A percentile compares a stretch with the other conserved stretches of the same genome.
Evolutionary conservation across 139 green algal species (phyloP).

Genomic region (Limnomonas spitsbergensis): DNA sequence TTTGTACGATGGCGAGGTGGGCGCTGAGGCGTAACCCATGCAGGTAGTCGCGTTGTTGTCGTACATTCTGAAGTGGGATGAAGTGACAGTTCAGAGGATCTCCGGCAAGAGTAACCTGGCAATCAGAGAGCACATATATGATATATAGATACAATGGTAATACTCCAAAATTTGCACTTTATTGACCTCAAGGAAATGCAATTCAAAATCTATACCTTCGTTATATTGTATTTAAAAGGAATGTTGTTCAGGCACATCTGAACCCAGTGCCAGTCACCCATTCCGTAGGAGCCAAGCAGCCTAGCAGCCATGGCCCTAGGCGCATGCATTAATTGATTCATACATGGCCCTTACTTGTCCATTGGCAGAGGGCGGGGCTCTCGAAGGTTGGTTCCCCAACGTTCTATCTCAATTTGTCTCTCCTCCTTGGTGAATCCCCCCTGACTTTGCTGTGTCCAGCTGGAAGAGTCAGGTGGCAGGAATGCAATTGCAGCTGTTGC

Average conservation of each 20-base stretch:
- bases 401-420: background rate
- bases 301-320: background rate
- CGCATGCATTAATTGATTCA: too few species aligned
- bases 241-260: background rate
- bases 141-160: background rate
- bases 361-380: background rate
- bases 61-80: background rate
- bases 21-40: background rate
- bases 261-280: background rate
- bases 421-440: background rate
- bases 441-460: background rate
- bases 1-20: background rate
- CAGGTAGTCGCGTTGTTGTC: background rate
- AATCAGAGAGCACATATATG: too few species aligned
- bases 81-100: too few species aligned
- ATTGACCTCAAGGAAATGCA: background rate
- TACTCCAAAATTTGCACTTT: background rate
- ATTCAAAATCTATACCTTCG: background rate
- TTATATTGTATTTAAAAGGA: constrained; percentile 2
- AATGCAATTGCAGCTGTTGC: background rate
- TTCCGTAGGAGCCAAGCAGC: background rate
- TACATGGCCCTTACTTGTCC: background rate
- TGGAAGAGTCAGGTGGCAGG: background rate
- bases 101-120: too few species aligned
- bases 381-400: background rate